Evolutionary conservation across 192 early-diverging fungal species (phyloP), one percentile per base, ranked within the genome.

Genomic region (Paraglomus brasilianum): DNA sequence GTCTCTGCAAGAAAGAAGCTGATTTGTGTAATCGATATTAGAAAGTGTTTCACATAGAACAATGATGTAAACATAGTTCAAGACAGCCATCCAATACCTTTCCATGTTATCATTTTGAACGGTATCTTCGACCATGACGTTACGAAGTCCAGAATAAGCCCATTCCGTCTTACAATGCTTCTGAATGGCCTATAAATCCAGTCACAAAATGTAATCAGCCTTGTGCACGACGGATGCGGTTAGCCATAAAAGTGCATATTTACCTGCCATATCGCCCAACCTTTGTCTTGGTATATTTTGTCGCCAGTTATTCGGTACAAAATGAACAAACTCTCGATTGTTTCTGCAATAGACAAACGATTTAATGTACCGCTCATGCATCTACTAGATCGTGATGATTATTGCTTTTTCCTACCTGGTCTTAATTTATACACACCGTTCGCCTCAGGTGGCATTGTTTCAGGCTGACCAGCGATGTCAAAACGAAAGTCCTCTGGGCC

Each of bases 1-100:
- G 95, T 96, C 74, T 98, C 96, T 0, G 95, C 94, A 65, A 96
- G 75, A 72, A 98, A 95, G 78, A 95, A 98, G 44, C 89, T 88
- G 42, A 0, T 30, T 30, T 30, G 30, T 30, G 30, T 30, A 30
- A 30, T 30, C 1, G 36, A 43, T 38, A 11, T 9, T 36, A n/a
- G 11, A 22, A 17, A 50, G 3, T 3, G n/a, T 1, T 21, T 50
- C 15, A 59, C n/a, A 59, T 38, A 59, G n/a, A n/a, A 22, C 21
- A 30, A 22, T 4, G 57, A 22, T 30, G 1, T 30, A 30, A 30
- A 59, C n/a, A 59, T 3, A 15, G 4, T 4, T 36, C 21, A 15
- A 59, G 38, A 0, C 13, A 38, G 17, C 14, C 22, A 11, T 6
- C 15, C 9, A 30, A 30, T 81, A 82, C 83, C 83, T 86, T 62